These are phyloP conservation scores for Pelargonium citronellum DNA, from an alignment of 441 rosid species.

Conservation along the genomic window DNA sequence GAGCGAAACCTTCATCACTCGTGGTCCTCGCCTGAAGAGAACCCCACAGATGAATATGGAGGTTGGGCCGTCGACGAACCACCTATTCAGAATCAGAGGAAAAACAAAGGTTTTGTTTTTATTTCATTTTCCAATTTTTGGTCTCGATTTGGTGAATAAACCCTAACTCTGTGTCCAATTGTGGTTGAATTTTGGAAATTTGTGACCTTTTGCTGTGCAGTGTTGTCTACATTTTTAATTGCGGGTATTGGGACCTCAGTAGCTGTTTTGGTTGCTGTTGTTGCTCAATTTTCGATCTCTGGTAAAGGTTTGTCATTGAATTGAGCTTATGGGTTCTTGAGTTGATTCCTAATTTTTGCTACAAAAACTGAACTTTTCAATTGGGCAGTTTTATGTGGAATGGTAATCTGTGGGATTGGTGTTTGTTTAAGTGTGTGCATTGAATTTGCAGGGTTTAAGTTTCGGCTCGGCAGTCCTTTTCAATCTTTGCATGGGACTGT, in stretches of 20 bases:
- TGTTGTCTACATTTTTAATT: constrained; percentile 36
- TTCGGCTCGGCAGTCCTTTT: constrained; percentile 29
- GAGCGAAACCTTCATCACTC: constrained; percentile 35
- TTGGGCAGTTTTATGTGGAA: background rate
- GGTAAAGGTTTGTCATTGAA: constrained; percentile 37
- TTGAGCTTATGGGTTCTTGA: background rate
- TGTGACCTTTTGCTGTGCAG: constrained; percentile 27
- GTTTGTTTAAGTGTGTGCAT: constrained; percentile 17
- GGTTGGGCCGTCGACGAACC: constrained; percentile 61
- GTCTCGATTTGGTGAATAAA: background rate
- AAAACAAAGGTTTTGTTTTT: constrained; percentile 34
- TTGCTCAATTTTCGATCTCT: constrained; percentile 53
- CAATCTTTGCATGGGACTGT: constrained; percentile 22
- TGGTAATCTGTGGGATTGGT: background rate
- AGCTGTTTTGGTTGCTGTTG: constrained; percentile 41
- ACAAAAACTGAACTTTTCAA: background rate
- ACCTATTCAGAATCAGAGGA: constrained; percentile 25
- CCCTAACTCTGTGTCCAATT: background rate
- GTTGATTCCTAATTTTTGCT: background rate
- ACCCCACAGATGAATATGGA: constrained; percentile 34
- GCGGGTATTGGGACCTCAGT: constrained; percentile 47
- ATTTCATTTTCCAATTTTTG: background rate
- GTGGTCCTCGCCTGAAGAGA: constrained; percentile 37
- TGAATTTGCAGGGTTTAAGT: constrained; percentile 46
- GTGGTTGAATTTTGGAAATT: background rate